Percentiles rank a stretch among this genome's conserved stretches.
phyloP scores from a whole-genome alignment of 352 stramenopile species.

The Globisporangium irregulare region DNA sequence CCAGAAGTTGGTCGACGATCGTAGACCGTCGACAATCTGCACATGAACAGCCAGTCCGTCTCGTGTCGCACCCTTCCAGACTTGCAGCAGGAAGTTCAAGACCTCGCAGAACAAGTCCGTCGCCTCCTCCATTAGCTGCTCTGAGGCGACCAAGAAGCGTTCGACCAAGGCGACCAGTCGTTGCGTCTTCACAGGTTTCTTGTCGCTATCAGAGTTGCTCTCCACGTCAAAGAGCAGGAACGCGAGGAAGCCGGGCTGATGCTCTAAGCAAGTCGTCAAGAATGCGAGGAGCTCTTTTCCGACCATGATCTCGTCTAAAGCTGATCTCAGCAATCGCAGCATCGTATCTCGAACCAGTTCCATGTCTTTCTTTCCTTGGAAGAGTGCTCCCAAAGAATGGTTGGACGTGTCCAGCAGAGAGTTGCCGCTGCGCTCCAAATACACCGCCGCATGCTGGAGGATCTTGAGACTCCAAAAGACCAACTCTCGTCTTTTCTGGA shows the following conservation, averaged over 20 bases:
- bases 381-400: constrained; percentile 52
- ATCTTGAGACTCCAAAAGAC: constrained; percentile 48
- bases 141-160: constrained; percentile 51
- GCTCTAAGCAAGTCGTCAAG: constrained; percentile 48
- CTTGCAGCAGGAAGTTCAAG: constrained; percentile 49
- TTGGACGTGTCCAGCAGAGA: constrained; percentile 19
- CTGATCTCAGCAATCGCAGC: constrained; percentile 32
- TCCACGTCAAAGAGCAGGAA: constrained; percentile 44
- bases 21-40: constrained; percentile 43
- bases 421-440: constrained; percentile 10
- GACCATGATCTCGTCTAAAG: constrained; percentile 20
- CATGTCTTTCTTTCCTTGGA: constrained; percentile 42
- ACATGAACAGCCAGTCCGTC: constrained; percentile 35
- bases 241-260: constrained; percentile 62
- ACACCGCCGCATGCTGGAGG: constrained; percentile 39
- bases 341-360: constrained; percentile 37
- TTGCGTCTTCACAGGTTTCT: constrained; percentile 21
- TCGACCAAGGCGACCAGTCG: constrained; percentile 42
- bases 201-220: constrained; percentile 8
- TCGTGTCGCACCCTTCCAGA: constrained; percentile 52
- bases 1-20: constrained; percentile 46
- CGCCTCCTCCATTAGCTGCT: constrained; percentile 50
- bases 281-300: constrained; percentile 50
- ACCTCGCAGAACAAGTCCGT: constrained; percentile 60
- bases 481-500: constrained; percentile 34